phyloP scores from a whole-genome alignment of 164 flowering plant species.

The Chloranthus sessilifolius region DNA sequence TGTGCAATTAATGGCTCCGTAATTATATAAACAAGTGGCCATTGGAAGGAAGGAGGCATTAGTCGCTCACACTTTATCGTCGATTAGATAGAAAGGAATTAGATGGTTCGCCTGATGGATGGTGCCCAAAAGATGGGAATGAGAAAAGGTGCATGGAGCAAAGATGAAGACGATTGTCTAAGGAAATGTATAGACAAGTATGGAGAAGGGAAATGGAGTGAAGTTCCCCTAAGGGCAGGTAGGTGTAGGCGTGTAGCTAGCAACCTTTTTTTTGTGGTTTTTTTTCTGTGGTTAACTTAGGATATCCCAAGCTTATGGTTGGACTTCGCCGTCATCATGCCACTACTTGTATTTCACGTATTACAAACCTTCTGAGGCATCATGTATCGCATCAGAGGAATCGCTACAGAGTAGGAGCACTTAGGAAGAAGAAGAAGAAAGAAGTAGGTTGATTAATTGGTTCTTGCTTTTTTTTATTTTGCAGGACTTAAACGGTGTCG shows the following conservation, averaged over 20 bases:
- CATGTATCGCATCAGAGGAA: not conserved
- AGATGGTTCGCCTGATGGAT: too few species aligned
- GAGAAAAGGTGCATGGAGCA: constrained; percentile 12
- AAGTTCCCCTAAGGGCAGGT: constrained; percentile 13
- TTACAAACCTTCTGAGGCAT: not conserved
- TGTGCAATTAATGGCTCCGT: too few species aligned
- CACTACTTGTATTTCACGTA: not conserved
- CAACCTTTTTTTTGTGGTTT: not conserved
- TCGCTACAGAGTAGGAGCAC: too few species aligned
- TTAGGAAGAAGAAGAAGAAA: not conserved
- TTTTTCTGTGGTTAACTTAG: not conserved
- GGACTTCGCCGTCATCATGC: not conserved
- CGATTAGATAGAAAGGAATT: too few species aligned
- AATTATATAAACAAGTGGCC: too few species aligned
- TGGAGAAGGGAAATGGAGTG: constrained; percentile 15
- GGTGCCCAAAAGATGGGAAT: too few species aligned
- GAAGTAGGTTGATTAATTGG: not conserved
- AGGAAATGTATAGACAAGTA: constrained; percentile 12
- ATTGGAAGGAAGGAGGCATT: too few species aligned
- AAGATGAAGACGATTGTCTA: constrained; percentile 10
- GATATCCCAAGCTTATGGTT: too few species aligned
- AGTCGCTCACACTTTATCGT: too few species aligned
- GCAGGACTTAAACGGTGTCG: constrained; percentile 11
- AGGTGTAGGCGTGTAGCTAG: not conserved
- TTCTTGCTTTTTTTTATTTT: not conserved